phyloP scores from a whole-genome alignment of 371 early-diverging fungal genomes.

The Funneliformis caledonium region DNA sequence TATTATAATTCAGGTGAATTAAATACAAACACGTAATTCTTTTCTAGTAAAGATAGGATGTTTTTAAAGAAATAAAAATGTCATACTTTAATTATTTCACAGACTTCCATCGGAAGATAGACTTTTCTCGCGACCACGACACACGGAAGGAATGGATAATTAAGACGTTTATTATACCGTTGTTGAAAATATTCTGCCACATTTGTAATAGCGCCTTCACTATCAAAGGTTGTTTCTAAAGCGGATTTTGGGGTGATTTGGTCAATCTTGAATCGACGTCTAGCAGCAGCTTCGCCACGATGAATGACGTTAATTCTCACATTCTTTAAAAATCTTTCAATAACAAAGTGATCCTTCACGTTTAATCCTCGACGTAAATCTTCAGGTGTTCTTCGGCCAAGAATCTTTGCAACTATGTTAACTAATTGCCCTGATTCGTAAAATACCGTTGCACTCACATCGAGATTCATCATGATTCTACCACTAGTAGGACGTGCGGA shows the following conservation, averaged over 20 bases:
- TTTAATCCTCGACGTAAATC: constrained; percentile 68
- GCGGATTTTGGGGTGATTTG: constrained; percentile 69
- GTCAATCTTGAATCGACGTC: constrained; percentile 59
- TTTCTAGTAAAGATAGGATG: no score
- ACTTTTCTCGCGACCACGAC: constrained; percentile 63
- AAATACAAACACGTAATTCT: no score
- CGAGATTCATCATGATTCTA: constrained; percentile 74
- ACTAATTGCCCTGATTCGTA: constrained; percentile 70
- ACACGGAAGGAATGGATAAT: constrained; percentile 84
- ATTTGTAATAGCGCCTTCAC: constrained; percentile 51
- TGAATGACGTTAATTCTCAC: constrained; percentile 74
- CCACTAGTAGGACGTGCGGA: constrained; percentile 74
- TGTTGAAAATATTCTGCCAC: constrained; percentile 77
- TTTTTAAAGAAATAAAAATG: background rate
- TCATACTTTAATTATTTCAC: constrained; percentile 61
- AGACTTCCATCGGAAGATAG: constrained; percentile 89
- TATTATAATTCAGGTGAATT: constrained; percentile 39
- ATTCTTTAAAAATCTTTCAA: constrained; percentile 65
- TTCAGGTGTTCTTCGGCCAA: constrained; percentile 59
- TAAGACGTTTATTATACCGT: constrained; percentile 68
- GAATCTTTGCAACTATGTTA: constrained; percentile 60
- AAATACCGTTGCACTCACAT: constrained; percentile 84
- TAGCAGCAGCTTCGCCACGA: constrained; percentile 63
- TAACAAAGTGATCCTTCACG: constrained; percentile 60
- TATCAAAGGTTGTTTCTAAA: constrained; percentile 67